phyloP scores from a whole-genome alignment of 768 basidiomycete genomes.

The Mycena indigotica region DNA sequence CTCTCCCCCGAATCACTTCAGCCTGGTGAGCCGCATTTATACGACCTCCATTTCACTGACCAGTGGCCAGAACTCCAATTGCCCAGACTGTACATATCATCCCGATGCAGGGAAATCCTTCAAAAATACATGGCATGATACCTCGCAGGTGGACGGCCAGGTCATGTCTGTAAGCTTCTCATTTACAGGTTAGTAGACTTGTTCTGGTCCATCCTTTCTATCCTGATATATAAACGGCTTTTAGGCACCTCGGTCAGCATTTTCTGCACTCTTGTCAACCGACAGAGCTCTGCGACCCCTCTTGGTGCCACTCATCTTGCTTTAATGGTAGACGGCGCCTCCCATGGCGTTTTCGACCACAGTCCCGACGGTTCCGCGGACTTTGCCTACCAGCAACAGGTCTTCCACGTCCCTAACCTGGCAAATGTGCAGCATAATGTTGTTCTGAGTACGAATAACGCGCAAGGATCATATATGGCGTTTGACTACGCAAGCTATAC shows the following conservation, averaged over 20 bases:
- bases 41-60: no score
- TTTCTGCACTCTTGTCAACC: background rate
- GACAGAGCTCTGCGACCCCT: background rate
- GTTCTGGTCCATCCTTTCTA: no score
- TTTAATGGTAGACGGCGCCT: constrained; percentile 9
- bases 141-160: background rate
- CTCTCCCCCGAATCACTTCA: background rate
- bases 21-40: background rate
- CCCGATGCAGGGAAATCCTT: background rate
- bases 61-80: background rate
- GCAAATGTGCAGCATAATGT: background rate
- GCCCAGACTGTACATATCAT: background rate
- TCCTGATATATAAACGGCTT: no score
- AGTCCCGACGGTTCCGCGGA: constrained; percentile 1
- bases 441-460: constrained; percentile 7
- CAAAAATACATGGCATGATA: background rate
- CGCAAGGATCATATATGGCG: constrained; percentile 5
- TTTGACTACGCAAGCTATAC: constrained; percentile 17
- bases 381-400: constrained; percentile 1
- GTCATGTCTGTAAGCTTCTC: background rate
- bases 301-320: constrained; percentile 4
- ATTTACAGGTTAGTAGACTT: background rate
- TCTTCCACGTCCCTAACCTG: constrained; percentile 2
- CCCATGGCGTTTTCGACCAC: background rate
- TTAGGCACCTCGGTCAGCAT: background rate